Evolutionary conservation across 2,329 filamentous ascomycete species (phyloP), one percentile per base, ranked within the genome.

Genomic region (Penicillium sp.): DNA sequence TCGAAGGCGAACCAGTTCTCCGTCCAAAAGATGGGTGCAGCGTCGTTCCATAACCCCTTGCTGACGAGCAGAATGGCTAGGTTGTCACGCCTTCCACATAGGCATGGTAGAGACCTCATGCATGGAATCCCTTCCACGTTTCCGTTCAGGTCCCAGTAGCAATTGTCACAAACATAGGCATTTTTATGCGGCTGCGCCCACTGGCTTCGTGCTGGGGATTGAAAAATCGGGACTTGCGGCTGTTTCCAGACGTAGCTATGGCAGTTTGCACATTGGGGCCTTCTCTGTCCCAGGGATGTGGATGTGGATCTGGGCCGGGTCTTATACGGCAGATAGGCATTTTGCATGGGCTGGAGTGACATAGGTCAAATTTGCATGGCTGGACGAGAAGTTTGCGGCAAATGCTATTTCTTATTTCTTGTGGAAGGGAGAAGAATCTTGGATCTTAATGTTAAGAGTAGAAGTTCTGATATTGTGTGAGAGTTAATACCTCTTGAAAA

Each of bases 281-380:
- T 6, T n/a, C 25, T 29, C 31, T 23, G 6, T 44, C 23, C 32
- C n/a, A 18, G 3, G 3, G 10, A 27, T 25, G 9, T 4, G 15
- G n/a, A 31, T 21, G 9, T 4, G 15, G n/a, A 40, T 21, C 7
- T 13, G 55, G 55, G 5, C 46, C 55, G 13, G 52, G 55, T 23
- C 55, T 21, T n/a, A 13, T 13, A 18, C n/a, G 13, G 12, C 3
- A 1, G 1, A 51, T 4, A 23, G 16, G 18, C 7, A 46, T 39
- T 29, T 52, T 34, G 25, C 39, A 44, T 56, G 45, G 45, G 6
- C 76, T 60, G 55, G 72, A 70, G 31, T 61, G 57, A 1, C 7
- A 29, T 6, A 56, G 5, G 31, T 57, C 34, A n/a, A 55, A 61
- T 50, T 60, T 61, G 52, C 57, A 55, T 21, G 52, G 57, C 23